Conservation (phyloP, 2,329 filamentous ascomycete genomes). For the Exserohilum turcica region DNA sequence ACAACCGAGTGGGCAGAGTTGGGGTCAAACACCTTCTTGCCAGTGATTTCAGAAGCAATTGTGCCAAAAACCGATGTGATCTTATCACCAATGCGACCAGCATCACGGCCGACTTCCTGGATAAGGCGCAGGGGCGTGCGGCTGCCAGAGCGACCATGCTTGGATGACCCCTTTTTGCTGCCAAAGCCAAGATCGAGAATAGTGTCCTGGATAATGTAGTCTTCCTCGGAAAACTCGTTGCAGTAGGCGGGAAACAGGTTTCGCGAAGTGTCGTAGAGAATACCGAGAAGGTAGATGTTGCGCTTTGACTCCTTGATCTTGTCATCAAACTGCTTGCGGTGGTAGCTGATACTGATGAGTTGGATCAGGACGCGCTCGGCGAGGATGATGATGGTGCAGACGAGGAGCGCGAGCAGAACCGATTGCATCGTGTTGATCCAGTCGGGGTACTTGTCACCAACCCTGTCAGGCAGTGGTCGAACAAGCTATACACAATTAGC, state of each 20-base stretch:
- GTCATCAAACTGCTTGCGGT: conserved; percentile 80
- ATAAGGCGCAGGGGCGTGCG: conserved; percentile 80
- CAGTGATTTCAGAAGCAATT: conserved; percentile 91
- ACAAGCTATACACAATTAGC: conserved; percentile 12
- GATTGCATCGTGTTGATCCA: conserved; percentile 66
- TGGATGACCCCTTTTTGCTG: conserved; percentile 56
- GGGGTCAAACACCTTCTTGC: conserved; percentile 92
- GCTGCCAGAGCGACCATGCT: conserved; percentile 62
- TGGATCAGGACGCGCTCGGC: conserved; percentile 81
- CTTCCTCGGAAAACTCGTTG: conserved; percentile 86
- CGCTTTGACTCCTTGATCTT: conserved; percentile 89
- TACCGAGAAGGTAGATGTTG: conserved; percentile 77
- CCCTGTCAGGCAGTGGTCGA: conserved; percentile 17
- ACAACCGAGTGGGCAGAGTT: conserved; percentile 90
- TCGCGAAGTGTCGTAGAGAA: conserved; percentile 89
- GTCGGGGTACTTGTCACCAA: conserved; percentile 10
- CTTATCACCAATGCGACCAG: conserved; percentile 84
- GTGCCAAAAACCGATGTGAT: conserved; percentile 92
- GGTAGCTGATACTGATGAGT: conserved; percentile 83
- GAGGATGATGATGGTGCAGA: conserved; percentile 72
- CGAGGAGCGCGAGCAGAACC: conserved; percentile 69
- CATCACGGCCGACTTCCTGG: conserved; percentile 66
- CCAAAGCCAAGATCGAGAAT: conserved; percentile 64
- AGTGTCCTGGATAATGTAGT: conserved; percentile 84
- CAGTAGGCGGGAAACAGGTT: conserved; percentile 92